Conservation (phyloP, 2,329 filamentous ascomycete species). For the Tolypocladium tundrense region DNA sequence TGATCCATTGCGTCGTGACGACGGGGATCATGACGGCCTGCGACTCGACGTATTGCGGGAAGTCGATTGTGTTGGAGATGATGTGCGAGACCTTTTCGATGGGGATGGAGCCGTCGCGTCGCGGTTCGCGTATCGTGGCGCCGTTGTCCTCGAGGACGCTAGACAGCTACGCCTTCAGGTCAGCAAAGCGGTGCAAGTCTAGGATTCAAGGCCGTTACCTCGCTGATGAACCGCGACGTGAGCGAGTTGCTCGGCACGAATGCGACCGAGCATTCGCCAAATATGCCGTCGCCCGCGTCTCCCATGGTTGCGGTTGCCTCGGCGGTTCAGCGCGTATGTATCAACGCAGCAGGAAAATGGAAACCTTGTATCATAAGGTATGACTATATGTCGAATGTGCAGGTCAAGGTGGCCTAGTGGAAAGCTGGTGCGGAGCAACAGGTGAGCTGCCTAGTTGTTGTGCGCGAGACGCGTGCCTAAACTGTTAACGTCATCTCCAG, state of each 20-base stretch:
- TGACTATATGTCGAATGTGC: not conserved
- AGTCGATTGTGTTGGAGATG: conserved; percentile 70
- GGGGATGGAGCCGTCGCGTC: conserved; percentile 36
- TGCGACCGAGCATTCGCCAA: conserved; percentile 32
- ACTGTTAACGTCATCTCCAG: not conserved
- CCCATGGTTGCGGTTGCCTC: conserved; percentile 14
- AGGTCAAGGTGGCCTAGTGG: not conserved
- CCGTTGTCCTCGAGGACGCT: conserved; percentile 36
- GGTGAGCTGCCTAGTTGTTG: not conserved
- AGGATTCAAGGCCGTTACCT: conserved; percentile 16
- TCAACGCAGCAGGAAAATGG: not conserved
- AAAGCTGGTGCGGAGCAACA: not conserved
- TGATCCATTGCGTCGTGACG: conserved; percentile 73
- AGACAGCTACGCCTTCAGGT: conserved; percentile 25
- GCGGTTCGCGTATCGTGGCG: conserved; percentile 35
- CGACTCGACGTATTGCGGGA: conserved; percentile 71
- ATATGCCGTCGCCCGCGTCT: conserved; percentile 21
- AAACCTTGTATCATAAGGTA: not conserved
- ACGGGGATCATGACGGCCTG: conserved; percentile 73
- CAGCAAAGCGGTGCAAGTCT: not conserved
- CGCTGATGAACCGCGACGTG: conserved; percentile 28
- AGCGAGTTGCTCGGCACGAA: conserved; percentile 34
- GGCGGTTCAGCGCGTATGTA: not conserved
- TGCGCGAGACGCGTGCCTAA: conserved; percentile 6
- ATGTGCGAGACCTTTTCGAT: conserved; percentile 44